Evolutionary conservation across 2,329 filamentous ascomycete genomes (phyloP).

Genomic region (Thelonectria blattea): DNA sequence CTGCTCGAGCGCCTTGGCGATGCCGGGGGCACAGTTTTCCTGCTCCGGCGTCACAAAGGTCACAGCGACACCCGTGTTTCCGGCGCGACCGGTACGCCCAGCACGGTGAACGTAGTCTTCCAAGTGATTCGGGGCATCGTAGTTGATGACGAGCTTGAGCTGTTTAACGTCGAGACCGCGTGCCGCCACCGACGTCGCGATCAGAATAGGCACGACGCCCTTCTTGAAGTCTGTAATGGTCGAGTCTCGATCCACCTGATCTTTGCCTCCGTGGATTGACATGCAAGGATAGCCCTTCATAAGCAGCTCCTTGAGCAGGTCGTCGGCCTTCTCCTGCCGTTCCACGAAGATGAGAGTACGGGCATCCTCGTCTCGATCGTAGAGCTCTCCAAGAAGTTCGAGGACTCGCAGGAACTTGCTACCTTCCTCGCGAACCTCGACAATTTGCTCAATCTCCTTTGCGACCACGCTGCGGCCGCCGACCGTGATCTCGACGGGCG

Average conservation of each 20-base stretch:
- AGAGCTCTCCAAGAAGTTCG: conserved; percentile 85
- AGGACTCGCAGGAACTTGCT: conserved; percentile 85
- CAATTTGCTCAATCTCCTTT: conserved; percentile 90
- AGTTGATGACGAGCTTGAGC: conserved; percentile 94
- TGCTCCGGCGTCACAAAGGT: conserved; percentile 93
- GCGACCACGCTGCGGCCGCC: conserved; percentile 87
- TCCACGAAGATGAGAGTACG: conserved; percentile 92
- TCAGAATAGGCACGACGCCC: conserved; percentile 85
- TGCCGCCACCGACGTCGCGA: conserved; percentile 94
- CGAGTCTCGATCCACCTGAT: conserved; percentile 90
- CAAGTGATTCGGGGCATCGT: conserved; percentile 89
- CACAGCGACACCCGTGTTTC: conserved; percentile 92
- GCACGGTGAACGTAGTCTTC: conserved; percentile 97
- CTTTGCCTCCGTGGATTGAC: conserved; percentile 93
- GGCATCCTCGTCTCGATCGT: conserved; percentile 86
- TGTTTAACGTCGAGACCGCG: conserved; percentile 96
- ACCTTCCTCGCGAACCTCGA: conserved; percentile 83
- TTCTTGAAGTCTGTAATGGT: conserved; percentile 94
- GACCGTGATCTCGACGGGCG: conserved; percentile 89
- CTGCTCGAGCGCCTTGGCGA: conserved; percentile 90
- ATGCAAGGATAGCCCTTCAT: conserved; percentile 88
- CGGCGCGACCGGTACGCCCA: conserved; percentile 91
- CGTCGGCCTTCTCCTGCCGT: conserved; percentile 87
- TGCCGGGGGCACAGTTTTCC: conserved; percentile 86
- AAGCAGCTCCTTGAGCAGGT: conserved; percentile 77